A percentile compares a stretch with the other conserved stretches of the same genome.
phyloP scores from a whole-genome alignment of 305 asterid species.

The Fraxinus albicans region DNA sequence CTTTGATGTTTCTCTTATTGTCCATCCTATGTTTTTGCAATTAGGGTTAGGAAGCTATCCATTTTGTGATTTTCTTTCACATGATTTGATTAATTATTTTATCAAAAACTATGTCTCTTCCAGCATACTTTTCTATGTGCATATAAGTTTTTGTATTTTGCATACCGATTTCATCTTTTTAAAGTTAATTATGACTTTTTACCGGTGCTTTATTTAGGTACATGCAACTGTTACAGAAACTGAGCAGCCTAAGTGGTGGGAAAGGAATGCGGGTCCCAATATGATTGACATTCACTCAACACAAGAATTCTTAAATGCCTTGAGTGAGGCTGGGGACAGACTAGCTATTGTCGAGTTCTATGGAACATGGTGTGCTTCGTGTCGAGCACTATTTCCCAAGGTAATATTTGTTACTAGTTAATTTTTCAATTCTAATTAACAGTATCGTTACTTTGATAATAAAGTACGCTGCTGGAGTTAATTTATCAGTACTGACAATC shows the following conservation, averaged over 20 bases:
- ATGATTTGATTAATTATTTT: not conserved
- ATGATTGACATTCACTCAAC: constrained; percentile 89
- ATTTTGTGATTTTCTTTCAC: constrained; percentile 10
- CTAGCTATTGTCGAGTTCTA: constrained; percentile 88
- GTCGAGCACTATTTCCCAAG: constrained; percentile 86
- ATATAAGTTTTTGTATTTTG: not conserved
- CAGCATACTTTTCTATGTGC: not conserved
- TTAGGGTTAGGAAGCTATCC: not conserved
- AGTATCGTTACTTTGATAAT: not conserved
- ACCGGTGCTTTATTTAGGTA: constrained; percentile 43
- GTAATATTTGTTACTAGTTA: constrained; percentile 30
- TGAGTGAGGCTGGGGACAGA: constrained; percentile 82
- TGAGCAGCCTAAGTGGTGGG: constrained; percentile 96
- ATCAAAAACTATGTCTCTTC: not conserved
- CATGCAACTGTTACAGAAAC: constrained; percentile 67
- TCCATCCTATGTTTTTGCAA: not conserved
- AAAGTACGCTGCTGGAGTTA: constrained; percentile 11
- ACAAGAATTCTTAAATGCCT: constrained; percentile 68
- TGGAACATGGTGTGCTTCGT: constrained; percentile 97
- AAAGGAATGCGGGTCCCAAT: constrained; percentile 79
- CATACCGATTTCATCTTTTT: not conserved
- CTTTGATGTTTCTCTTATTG: not conserved
- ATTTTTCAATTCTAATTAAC: not conserved
- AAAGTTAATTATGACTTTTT: constrained; percentile 17
- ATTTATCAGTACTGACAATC: not conserved